Evolutionary conservation across 73 alveolate genomes (phyloP), one percentile per base, ranked within the genome.

Genomic region (Paramecium octaurelia): DNA sequence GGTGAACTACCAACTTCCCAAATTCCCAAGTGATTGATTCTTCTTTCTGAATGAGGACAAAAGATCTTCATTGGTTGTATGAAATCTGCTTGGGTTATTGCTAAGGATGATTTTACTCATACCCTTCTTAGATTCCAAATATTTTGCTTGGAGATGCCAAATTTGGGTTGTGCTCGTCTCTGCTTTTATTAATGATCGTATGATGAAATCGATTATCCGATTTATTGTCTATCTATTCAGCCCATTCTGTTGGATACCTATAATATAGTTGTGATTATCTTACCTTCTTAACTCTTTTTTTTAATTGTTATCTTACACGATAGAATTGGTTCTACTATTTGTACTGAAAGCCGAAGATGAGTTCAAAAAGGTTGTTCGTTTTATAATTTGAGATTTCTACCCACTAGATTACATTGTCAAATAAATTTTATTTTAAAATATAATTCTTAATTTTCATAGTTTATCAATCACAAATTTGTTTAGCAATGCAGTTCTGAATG

Each of bases 1-100:
- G n/a, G 86, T 31, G 31, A 70, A 70, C 9, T 70, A 34, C 86
- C 86, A 70, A 34, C 86, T 70, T 70, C 58, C 86, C 24, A 70
- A 23, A 23, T 24, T 70, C 3, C 86, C 86, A 2, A 70, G 31
- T 24, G 86, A 70, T 70, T 70, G 54, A 34, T 70, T 70, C 57
- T 70, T 20, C 24, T 34, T 70, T 34, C 54, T 29, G 57, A 34
- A 70, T 12, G 54, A 59, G 8, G 43, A 16, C 10, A 59, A 59
- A 20, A 29, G 9, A 18, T 59, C 77, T 8, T 59, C 77, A 59
- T 59, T 59, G 1, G 34, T 24, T 8, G 77, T 59, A 29, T 59
- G 77, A 59, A 59, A 21, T 59, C 77, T 59, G 23, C 77, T 59
- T 59, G 77, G 20, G 9, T 59, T 59, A 10, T 29, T 48, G 7